Evolutionary conservation across 306 rosid species (phyloP), one percentile per base, ranked within the genome.

Genomic region (Echinosophora koreensis): DNA sequence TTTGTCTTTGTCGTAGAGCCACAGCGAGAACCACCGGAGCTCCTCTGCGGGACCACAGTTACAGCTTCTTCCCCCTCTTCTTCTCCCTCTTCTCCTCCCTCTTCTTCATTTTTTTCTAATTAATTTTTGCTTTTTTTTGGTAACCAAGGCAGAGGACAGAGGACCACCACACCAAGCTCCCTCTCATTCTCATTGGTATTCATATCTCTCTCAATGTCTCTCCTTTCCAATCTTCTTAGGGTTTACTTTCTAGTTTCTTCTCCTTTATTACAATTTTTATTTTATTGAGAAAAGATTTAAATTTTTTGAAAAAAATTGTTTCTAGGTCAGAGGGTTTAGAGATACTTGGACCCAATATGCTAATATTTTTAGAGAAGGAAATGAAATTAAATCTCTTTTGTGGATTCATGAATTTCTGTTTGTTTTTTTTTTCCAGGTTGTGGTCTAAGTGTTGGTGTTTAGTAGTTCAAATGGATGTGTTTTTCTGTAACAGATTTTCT

Each of bases 101-200:
- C 22, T 22, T 22, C 22, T 22, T 22, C 22, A 22, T 1, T 22
- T 22, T 22, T 22, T 22, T 22, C 22, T 22, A 22, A 22, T 22
- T 22, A 22, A 22, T 22, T 22, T 22, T 22, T 22, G 22, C 22
- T 22, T 22, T 22, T 22, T 22, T 22, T 22, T 22, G n/a, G n/a
- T 22, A 22, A 22, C 22, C 22, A 22, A 22, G 22, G 22, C 22
- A 22, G 22, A 22, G 22, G 22, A 22, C 22, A 22, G 22, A 22
- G 22, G 22, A 22, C 22, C 22, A 22, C 22, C 22, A 22, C 22
- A 22, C 22, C 22, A 22, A 1, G 22, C 22, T 22, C 22, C 22
- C 22, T 63, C 88, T 92, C 89, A 89, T 92, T 61, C 93, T 92
- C 78, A 51, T 92, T 14, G 93, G 97, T 90, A 83, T 72, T 47